Evolutionary conservation across 139 green algal genomes (phyloP).

Genomic region (Astrephomene gubernaculifera): DNA sequence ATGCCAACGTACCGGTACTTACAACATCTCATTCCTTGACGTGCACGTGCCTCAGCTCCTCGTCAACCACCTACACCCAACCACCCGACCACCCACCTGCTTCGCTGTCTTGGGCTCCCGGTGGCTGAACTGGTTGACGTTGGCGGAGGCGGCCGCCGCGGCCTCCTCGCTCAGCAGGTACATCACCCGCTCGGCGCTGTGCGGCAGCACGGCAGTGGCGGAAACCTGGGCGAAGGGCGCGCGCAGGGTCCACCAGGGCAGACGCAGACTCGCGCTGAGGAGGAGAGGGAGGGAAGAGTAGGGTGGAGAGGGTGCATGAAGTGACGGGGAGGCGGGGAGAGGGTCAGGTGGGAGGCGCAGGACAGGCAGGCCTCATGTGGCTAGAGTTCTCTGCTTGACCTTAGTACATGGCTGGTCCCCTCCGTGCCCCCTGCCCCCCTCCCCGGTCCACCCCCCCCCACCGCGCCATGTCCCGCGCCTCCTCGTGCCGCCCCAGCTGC

Average conservation of each 20-base stretch:
- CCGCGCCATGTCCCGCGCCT: constrained; percentile 25
- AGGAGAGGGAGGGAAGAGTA: not conserved
- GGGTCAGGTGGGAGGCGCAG: not conserved
- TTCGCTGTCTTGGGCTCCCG: constrained; percentile 54
- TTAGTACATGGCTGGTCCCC: not conserved
- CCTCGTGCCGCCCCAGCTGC: not conserved
- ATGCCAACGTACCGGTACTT: too few relatives aligned
- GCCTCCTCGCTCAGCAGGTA: constrained; percentile 63
- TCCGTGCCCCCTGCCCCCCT: not conserved
- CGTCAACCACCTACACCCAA: not conserved
- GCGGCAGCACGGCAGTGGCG: constrained; percentile 54
- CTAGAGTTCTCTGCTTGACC: not conserved
- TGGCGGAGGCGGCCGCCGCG: constrained; percentile 39
- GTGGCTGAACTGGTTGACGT: constrained; percentile 50
- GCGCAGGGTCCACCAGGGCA: constrained; percentile 83
- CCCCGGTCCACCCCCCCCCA: not conserved
- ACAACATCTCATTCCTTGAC: too few relatives aligned
- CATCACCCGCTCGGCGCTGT: constrained; percentile 47
- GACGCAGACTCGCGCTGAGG: constrained; percentile 66
- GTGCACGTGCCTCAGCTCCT: too few relatives aligned
- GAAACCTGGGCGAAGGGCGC: constrained; percentile 54
- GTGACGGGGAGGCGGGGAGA: not conserved
- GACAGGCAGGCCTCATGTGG: not conserved
- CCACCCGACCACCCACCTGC: constrained; percentile 12
- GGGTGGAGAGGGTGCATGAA: not conserved